Percentiles rank a stretch among this genome's conserved stretches.
Evolutionary conservation across 768 basidiomycete genomes (phyloP).

Genomic region (Russula earlei): DNA sequence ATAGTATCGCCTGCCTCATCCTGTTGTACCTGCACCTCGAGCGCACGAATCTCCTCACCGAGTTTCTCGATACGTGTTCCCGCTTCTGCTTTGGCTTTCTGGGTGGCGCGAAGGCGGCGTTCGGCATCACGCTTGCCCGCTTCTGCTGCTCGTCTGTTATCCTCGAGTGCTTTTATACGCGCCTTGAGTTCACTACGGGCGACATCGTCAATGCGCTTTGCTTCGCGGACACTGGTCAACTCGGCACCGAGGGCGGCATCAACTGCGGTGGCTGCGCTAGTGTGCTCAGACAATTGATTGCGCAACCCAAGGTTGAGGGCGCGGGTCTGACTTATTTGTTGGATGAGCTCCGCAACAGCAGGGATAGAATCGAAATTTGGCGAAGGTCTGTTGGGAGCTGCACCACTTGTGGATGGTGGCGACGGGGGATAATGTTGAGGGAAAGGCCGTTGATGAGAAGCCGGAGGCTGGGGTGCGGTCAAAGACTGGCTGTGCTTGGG

Average conservation of each 20-base stretch:
- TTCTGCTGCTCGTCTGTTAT: slow-evolving; percentile 78
- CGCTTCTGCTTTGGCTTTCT: slow-evolving; percentile 53
- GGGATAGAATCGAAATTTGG: slow-evolving; percentile 49
- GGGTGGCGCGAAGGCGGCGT: slow-evolving; percentile 70
- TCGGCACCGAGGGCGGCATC: slow-evolving; percentile 51
- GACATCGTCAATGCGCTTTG: slow-evolving; percentile 77
- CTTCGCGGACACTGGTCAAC: slow-evolving; percentile 67
- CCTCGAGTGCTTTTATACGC: slow-evolving; percentile 81
- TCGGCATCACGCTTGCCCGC: slow-evolving; percentile 74
- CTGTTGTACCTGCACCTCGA: slow-evolving; percentile 30
- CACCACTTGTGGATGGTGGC: slow-evolving; percentile 10
- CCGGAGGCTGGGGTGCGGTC: slow-evolving; percentile 16
- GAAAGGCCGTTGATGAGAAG: slow-evolving; percentile 13
- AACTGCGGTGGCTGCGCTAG: slow-evolving; percentile 33
- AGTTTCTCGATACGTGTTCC: slow-evolving; percentile 45
- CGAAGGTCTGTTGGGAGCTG: slow-evolving; percentile 30
- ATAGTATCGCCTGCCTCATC: slow-evolving; percentile 4
- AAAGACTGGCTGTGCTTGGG: slow-evolving; percentile 31
- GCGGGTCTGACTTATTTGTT: slow-evolving; percentile 58
- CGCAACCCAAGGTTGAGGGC: slow-evolving; percentile 58
- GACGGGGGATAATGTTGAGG: slow-evolving; percentile 13
- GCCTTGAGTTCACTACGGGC: slow-evolving; percentile 68
- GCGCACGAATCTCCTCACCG: slow-evolving; percentile 44
- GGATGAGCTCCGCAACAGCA: slow-evolving; percentile 62
- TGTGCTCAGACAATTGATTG: slow-evolving; percentile 49